These are phyloP conservation scores for Rhizoclosmatium sp. DNA, from an alignment of 192 early-diverging fungal genomes.

Conservation along the genomic window DNA sequence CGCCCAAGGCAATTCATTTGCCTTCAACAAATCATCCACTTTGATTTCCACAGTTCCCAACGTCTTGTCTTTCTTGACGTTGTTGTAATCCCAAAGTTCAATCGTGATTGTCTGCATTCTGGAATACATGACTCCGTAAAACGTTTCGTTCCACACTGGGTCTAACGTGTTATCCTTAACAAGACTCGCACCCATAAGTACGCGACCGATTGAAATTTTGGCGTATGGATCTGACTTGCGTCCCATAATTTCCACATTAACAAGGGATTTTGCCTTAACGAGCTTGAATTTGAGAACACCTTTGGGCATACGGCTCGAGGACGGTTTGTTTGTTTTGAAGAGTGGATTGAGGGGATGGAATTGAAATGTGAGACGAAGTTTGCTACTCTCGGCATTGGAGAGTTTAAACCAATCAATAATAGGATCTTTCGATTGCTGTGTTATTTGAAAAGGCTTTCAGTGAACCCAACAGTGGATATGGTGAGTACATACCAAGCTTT, in stretches of 20 bases:
- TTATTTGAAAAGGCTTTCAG: slow-evolving; percentile 24
- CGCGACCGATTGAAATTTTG: slow-evolving; percentile 69
- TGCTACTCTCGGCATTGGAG: slow-evolving; percentile 56
- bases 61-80: slow-evolving; percentile 83
- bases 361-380: slow-evolving; percentile 67
- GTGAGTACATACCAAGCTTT: slow-evolving; percentile 47
- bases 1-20: neutral
- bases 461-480: slow-evolving; percentile 29
- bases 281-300: slow-evolving; percentile 83
- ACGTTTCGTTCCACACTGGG: slow-evolving; percentile 91
- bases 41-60: slow-evolving; percentile 72
- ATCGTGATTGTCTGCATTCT: slow-evolving; percentile 77
- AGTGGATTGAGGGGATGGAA: slow-evolving; percentile 79
- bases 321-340: slow-evolving; percentile 68
- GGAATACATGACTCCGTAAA: slow-evolving; percentile 83
- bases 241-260: slow-evolving; percentile 18
- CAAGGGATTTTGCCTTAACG: slow-evolving; percentile 58
- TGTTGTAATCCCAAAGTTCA: slow-evolving; percentile 89
- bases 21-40: slow-evolving; percentile 40
- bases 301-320: slow-evolving; percentile 61
- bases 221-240: slow-evolving; percentile 91
- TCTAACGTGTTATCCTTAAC: slow-evolving; percentile 82
- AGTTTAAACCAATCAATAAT: slow-evolving; percentile 71
- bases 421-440: slow-evolving; percentile 38
- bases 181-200: slow-evolving; percentile 76